A percentile compares a stretch with the other conserved stretches of the same genome.
phyloP scores from a whole-genome alignment of 78 protist species.

The Monocercomonoides exilis region DNA sequence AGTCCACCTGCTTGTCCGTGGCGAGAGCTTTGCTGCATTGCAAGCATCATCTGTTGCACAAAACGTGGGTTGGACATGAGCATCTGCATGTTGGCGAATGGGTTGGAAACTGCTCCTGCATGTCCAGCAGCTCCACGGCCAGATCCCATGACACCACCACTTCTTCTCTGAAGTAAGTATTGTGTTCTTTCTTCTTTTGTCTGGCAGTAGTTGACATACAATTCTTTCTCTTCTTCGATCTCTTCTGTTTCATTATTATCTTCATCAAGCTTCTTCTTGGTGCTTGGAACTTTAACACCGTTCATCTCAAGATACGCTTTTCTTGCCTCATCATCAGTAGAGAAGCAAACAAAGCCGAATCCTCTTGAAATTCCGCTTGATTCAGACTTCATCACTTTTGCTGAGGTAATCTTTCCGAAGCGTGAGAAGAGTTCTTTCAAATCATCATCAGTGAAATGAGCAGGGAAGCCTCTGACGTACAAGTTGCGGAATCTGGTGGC shows the following conservation, averaged over 20 bases:
- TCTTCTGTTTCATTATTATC: too few species aligned
- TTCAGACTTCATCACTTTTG: not conserved
- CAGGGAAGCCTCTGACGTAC: constrained; percentile 5
- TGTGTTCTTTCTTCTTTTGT: constrained; percentile 4
- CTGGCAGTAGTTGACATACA: not conserved
- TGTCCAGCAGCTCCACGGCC: too few species aligned
- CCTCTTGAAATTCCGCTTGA: not conserved
- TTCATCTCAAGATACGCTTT: not conserved
- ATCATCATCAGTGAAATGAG: not conserved
- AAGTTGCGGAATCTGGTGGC: not conserved
- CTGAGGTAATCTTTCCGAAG: not conserved
- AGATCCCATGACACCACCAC: too few species aligned
- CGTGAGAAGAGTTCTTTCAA: constrained; percentile 4
- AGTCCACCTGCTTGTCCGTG: too few species aligned
- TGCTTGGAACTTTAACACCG: not conserved
- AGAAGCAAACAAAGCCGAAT: constrained; percentile 11
- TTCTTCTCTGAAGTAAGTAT: too few species aligned
- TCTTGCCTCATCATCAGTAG: not conserved
- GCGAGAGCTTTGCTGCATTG: too few species aligned
- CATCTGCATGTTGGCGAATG: too few species aligned
- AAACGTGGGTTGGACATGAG: too few species aligned
- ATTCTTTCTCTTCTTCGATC: not conserved
- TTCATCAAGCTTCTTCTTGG: not conserved
- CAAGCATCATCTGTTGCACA: too few species aligned
- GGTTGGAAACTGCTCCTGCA: too few species aligned